These are phyloP conservation scores for Vigna hirtella DNA, from an alignment of 306 rosid genomes.

Conservation along the genomic window DNA sequence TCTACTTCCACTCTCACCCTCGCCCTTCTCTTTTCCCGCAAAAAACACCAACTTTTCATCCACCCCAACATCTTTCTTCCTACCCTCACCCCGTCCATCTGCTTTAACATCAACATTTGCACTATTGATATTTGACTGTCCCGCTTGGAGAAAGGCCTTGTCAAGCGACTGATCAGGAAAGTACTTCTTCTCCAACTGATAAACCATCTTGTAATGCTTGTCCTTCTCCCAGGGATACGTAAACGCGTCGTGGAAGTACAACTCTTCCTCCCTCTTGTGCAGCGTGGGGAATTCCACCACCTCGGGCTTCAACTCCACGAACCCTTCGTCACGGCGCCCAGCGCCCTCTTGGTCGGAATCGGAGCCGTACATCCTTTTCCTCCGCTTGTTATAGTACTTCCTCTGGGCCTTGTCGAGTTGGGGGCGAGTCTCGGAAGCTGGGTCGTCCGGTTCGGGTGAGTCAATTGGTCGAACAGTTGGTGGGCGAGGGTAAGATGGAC, in stretches of 20 bases:
- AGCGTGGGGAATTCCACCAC: slow-evolving; percentile 77
- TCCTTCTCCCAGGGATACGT: slow-evolving; percentile 93
- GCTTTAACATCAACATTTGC: neutral
- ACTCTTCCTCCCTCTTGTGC: slow-evolving; percentile 84
- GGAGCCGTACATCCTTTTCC: slow-evolving; percentile 88
- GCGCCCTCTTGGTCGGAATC: slow-evolving; percentile 70
- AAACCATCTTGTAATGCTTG: slow-evolving; percentile 92
- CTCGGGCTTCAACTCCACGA: slow-evolving; percentile 84
- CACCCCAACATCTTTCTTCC: slow-evolving; percentile 41
- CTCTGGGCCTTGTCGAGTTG: slow-evolving; percentile 81
- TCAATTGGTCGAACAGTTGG: slow-evolving; percentile 52
- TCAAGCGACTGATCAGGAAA: slow-evolving; percentile 85
- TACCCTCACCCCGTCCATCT: slow-evolving; percentile 25
- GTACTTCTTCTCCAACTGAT: slow-evolving; percentile 89
- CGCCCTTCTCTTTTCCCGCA: slow-evolving; percentile 39
- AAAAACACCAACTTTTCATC: slow-evolving; percentile 69
- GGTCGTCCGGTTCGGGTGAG: slow-evolving; percentile 39
- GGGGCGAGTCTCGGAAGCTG: slow-evolving; percentile 55
- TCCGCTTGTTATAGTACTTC: slow-evolving; percentile 75
- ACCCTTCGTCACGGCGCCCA: slow-evolving; percentile 48
- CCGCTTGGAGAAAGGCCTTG: slow-evolving; percentile 88
- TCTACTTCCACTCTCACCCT: slow-evolving; percentile 34
- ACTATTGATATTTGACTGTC: slow-evolving; percentile 50
- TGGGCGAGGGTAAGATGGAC: slow-evolving; percentile 60
- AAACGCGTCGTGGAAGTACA: slow-evolving; percentile 76